phyloP scores from a whole-genome alignment of 495 filamentous ascomycete genomes.

The Amphirosellinia nigrospora region DNA sequence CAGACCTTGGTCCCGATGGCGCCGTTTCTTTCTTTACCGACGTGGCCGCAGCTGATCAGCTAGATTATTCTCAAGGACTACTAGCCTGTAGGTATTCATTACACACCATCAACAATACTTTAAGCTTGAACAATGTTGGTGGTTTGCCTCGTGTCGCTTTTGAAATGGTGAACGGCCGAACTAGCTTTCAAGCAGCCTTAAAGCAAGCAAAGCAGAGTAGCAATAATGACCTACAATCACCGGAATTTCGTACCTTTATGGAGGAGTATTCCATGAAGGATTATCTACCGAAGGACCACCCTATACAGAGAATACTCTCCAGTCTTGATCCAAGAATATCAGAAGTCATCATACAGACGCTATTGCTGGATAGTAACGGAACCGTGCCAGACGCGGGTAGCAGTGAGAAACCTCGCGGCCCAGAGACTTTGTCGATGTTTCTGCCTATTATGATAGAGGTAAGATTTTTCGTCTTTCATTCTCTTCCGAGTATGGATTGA shows the following conservation, averaged over 20 bases:
- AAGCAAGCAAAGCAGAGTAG: constrained; percentile 23
- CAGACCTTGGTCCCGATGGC: constrained; percentile 65
- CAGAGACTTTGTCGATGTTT: constrained; percentile 38
- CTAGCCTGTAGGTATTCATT: constrained; percentile 30
- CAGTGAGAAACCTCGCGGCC: constrained; percentile 29
- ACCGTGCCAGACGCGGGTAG: neutral
- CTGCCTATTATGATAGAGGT: constrained; percentile 34
- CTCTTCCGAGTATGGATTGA: neutral
- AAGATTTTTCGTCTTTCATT: neutral
- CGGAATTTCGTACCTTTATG: constrained; percentile 30
- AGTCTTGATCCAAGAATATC: constrained; percentile 39
- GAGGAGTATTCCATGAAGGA: constrained; percentile 29
- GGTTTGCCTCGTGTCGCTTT: constrained; percentile 37
- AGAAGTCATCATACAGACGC: constrained; percentile 36
- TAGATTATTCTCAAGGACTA: constrained; percentile 20
- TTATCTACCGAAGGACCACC: constrained; percentile 31
- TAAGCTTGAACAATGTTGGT: constrained; percentile 28
- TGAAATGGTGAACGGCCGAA: constrained; percentile 22
- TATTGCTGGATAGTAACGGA: constrained; percentile 25
- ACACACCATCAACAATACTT: constrained; percentile 35
- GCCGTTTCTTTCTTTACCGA: constrained; percentile 66
- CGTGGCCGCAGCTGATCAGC: constrained; percentile 32
- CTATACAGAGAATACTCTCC: constrained; percentile 31
- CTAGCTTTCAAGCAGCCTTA: constrained; percentile 27
- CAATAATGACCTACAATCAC: constrained; percentile 23